Base-by-base conservation (phyloP, 371 early-diverging fungal species). In the Apophysomyces sp. region DNA sequence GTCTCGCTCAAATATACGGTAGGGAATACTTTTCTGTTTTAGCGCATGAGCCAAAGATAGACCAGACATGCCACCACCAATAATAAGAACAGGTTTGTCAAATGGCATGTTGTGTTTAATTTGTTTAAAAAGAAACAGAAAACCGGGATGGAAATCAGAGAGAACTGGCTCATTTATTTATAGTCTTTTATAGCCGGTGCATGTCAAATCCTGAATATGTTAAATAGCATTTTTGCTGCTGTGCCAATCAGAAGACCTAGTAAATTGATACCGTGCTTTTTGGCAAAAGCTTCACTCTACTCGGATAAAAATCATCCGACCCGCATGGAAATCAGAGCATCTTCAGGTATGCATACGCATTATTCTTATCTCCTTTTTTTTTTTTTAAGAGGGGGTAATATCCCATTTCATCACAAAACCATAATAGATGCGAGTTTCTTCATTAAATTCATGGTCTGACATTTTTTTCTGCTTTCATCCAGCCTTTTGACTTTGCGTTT, bases 401-500 rank as follows among this genome's bases (percentile, higher is more conserved):
- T n/a, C n/a, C n/a, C n/a, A n/a, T n/a, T n/a, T n/a, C n/a, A n/a
- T n/a, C n/a, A n/a, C n/a, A n/a, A n/a, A n/a, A n/a, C n/a, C n/a
- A n/a, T n/a, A n/a, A n/a, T 37, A 13, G n/a, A 37, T 37, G 37
- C 37, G 5, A n/a, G 37, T 37, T 2, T 11, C 15, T 37, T n/a
- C n/a, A 11, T 5, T 3, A 13, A 37, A 37, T 37, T n/a, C 37
- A 37, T 37, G 37, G n/a, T 37, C 37, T n/a, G 37, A 37, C 37
- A 13, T 37, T 37, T 37, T 37, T 37, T 37, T 51, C 16, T 32
- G 18, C 34, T 30, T 54, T 54, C 29, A 29, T 21, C 91, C 68
- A 89, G 91, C 53, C 98, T 98, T 34, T 83, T 97, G 78, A 94
- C 96, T 52, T 94, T 95, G 63, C 90, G 98, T 44, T 98, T 97